Conservation (phyloP, 163 green algal genomes). For the Chlorella variabilis region DNA sequence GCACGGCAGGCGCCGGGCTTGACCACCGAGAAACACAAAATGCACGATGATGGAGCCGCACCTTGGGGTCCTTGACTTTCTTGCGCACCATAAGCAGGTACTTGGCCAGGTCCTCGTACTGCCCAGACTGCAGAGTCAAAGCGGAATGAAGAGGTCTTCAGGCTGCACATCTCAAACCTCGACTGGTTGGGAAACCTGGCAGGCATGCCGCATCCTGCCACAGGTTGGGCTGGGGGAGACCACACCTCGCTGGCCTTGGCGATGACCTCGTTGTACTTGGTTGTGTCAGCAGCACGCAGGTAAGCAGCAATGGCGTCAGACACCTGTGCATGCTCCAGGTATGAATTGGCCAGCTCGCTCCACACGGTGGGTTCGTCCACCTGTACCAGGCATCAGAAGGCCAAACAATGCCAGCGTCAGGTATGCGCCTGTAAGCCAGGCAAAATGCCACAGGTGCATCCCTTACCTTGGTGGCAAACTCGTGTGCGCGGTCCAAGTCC, state of each 20-base stretch:
- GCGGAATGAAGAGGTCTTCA: too few species aligned
- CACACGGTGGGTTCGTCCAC: slow-evolving; percentile 95
- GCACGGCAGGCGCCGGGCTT: too few species aligned
- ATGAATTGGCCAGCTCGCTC: slow-evolving; percentile 91
- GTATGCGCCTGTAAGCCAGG: too few species aligned
- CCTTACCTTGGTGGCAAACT: slow-evolving; percentile 93
- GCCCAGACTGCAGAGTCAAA: slow-evolving; percentile 44
- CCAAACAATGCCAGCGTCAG: not conserved
- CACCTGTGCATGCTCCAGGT: slow-evolving; percentile 75
- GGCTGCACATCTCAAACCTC: too few species aligned
- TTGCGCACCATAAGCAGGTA: slow-evolving; percentile 99
- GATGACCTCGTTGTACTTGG: slow-evolving; percentile 82
- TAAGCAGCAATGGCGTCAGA: slow-evolving; percentile 91
- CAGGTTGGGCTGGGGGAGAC: too few species aligned
- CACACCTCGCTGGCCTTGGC: slow-evolving; percentile 64
- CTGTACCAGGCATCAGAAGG: slow-evolving; percentile 12
- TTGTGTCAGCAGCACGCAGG: slow-evolving; percentile 83
- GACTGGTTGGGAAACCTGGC: too few species aligned
- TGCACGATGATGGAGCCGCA: not conserved
- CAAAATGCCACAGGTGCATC: not conserved
- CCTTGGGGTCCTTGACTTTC: slow-evolving; percentile 89
- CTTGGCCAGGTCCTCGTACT: slow-evolving; percentile 93
- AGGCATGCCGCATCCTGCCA: too few species aligned
- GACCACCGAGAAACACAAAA: too few species aligned
- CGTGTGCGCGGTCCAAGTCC: slow-evolving; percentile 87